Conservation (phyloP, 148 eudicot species). For the Diospyros lotus region DNA sequence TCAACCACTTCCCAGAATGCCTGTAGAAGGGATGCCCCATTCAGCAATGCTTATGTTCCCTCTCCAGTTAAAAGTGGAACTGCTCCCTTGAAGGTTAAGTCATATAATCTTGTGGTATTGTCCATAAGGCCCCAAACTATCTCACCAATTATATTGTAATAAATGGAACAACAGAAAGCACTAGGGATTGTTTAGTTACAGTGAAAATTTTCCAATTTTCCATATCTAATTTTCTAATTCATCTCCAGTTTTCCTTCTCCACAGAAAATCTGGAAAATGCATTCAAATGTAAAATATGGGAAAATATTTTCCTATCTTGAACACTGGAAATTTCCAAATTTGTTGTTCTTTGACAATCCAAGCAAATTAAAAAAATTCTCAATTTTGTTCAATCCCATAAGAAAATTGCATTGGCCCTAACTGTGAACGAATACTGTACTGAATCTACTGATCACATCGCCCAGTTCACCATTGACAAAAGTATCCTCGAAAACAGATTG, state of each 20-base stretch:
- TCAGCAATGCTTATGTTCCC: background rate
- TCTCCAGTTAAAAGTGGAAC: background rate
- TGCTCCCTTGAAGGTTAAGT: background rate
- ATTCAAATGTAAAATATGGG: too few relatives aligned
- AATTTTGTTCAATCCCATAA: background rate
- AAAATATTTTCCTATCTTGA: too few relatives aligned
- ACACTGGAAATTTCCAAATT: too few relatives aligned
- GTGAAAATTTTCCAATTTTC: too few relatives aligned
- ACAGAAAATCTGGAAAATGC: too few relatives aligned
- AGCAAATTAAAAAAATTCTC: background rate
- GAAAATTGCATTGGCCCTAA: background rate
- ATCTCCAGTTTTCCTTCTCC: too few relatives aligned
- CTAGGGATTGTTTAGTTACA: background rate
- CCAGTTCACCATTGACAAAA: too few relatives aligned
- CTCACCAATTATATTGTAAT: background rate
- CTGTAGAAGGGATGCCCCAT: background rate
- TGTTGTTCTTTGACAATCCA: background rate
- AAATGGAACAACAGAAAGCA: background rate
- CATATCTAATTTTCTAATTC: too few relatives aligned
- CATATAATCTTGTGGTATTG: background rate
- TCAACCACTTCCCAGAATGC: too few relatives aligned
- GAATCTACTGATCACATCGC: too few relatives aligned
- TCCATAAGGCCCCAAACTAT: background rate
- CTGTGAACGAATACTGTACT: too few relatives aligned
- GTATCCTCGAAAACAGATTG: background rate